These are phyloP conservation scores for Nannizziopsis arthrosporioides DNA, from an alignment of 2,329 filamentous ascomycete genomes.

Conservation along the genomic window DNA sequence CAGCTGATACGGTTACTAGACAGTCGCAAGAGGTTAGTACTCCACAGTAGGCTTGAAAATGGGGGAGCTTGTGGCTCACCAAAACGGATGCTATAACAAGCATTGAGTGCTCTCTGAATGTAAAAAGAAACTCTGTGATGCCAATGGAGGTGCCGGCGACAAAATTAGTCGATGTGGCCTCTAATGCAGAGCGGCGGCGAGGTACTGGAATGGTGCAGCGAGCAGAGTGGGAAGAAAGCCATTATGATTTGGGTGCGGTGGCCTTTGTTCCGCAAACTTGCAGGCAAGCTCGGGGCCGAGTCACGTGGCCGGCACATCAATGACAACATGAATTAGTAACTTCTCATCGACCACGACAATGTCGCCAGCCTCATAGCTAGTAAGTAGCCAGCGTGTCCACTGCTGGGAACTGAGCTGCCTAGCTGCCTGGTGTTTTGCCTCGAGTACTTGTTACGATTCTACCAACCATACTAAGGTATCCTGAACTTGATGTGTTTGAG, in stretches of 20 bases:
- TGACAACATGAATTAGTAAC: no score
- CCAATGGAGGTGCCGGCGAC: background rate
- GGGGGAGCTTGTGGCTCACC: conserved; percentile 6
- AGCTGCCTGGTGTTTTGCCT: no score
- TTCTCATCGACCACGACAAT: no score
- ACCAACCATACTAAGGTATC: no score
- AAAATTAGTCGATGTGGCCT: conserved; percentile 5
- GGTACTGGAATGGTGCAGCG: background rate
- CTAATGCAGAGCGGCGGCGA: background rate
- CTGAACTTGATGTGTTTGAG: no score
- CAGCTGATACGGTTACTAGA: background rate
- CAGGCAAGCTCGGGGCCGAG: background rate
- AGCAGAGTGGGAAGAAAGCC: conserved; percentile 2
- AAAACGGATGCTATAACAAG: background rate
- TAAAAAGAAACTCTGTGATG: background rate
- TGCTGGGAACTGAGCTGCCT: no score
- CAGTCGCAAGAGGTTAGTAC: background rate
- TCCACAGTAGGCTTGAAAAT: background rate
- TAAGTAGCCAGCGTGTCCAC: no score
- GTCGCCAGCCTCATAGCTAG: no score
- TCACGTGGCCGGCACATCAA: conserved; percentile 3
- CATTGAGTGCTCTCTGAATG: conserved; percentile 1
- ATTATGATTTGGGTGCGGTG: conserved; percentile 8
- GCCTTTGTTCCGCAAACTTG: conserved; percentile 10
- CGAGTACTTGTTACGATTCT: no score